These are phyloP conservation scores for Rhodotorula sp. DNA, from an alignment of 1,284 basidiomycete genomes.

Conservation along the genomic window DNA sequence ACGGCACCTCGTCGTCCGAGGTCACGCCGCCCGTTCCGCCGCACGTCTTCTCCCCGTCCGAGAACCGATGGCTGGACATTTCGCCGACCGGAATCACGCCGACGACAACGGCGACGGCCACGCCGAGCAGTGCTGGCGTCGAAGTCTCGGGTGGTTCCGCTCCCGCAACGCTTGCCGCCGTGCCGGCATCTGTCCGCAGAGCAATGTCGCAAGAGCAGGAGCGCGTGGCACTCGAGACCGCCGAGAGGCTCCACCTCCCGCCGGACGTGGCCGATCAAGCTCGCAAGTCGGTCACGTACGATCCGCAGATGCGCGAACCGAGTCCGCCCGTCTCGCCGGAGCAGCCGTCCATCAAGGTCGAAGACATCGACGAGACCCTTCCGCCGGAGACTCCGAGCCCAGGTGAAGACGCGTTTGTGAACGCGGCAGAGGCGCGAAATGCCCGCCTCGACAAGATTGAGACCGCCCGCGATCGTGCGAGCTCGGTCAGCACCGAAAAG, in stretches of 20 bases:
- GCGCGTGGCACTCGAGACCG: slow-evolving; percentile 22
- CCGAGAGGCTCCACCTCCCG: slow-evolving; percentile 26
- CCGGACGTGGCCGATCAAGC: not conserved
- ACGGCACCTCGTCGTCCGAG: slow-evolving; percentile 30
- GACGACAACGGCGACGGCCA: not conserved
- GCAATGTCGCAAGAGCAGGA: slow-evolving; percentile 27
- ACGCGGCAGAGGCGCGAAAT: slow-evolving; percentile 17
- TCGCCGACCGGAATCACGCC: slow-evolving; percentile 8
- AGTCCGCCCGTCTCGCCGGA: not conserved
- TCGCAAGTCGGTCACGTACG: not conserved
- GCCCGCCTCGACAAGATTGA: slow-evolving; percentile 29
- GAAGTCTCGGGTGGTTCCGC: not conserved
- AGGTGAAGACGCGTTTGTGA: slow-evolving; percentile 2
- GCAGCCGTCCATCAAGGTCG: not conserved
- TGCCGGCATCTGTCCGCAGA: not conserved
- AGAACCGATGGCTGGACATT: slow-evolving; percentile 17
- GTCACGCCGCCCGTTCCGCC: not conserved
- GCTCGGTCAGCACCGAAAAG: not conserved
- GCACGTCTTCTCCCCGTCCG: slow-evolving; percentile 18
- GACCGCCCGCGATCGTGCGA: slow-evolving; percentile 12
- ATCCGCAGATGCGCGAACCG: not conserved
- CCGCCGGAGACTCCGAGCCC: not conserved
- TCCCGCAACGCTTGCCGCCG: slow-evolving; percentile 8
- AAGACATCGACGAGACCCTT: not conserved
- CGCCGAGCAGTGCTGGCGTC: not conserved